Percentiles rank a stretch among this genome's conserved stretches.
Conservation (phyloP, 2,329 filamentous ascomycete genomes). For the Podosphaera fusca region DNA sequence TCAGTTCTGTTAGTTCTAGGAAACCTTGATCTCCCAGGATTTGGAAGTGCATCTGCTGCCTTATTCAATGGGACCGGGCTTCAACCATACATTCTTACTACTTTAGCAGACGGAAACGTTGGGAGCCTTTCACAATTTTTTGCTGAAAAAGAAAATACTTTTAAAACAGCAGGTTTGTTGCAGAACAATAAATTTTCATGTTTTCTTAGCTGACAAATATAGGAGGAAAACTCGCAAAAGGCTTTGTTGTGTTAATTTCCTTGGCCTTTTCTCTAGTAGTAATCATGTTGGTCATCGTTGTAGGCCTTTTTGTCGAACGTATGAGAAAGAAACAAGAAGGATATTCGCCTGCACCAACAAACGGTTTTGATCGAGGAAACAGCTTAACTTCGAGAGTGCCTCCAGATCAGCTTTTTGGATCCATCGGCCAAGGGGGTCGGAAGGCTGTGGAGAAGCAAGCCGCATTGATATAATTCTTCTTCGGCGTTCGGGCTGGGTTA, state of each 20-base stretch:
- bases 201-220: conserved; percentile 9
- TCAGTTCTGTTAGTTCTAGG: conserved; percentile 71
- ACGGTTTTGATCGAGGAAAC: conserved; percentile 34
- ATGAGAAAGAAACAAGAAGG: conserved; percentile 56
- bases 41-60: conserved; percentile 65
- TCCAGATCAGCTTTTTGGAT: conserved; percentile 26
- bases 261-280: conserved; percentile 56
- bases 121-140: conserved; percentile 68
- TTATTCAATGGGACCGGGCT: conserved; percentile 68
- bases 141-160: conserved; percentile 58
- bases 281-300: conserved; percentile 54
- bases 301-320: conserved; percentile 53
- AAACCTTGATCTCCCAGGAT: conserved; percentile 47
- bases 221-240: conserved; percentile 41
- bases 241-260: conserved; percentile 59
- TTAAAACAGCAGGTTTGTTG: conserved; percentile 36
- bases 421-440: conserved; percentile 12
- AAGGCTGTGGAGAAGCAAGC: conserved; percentile 12
- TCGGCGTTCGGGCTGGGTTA: conserved; percentile 11
- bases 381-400: conserved; percentile 34
- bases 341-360: conserved; percentile 54
- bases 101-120: conserved; percentile 34
- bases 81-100: conserved; percentile 60
- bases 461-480: conserved; percentile 10
- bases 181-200: neutral